Percentiles rank a stretch among this genome's conserved stretches.
Conservation (phyloP, 2,329 filamentous ascomycete genomes). For the Fusarium sp. region DNA sequence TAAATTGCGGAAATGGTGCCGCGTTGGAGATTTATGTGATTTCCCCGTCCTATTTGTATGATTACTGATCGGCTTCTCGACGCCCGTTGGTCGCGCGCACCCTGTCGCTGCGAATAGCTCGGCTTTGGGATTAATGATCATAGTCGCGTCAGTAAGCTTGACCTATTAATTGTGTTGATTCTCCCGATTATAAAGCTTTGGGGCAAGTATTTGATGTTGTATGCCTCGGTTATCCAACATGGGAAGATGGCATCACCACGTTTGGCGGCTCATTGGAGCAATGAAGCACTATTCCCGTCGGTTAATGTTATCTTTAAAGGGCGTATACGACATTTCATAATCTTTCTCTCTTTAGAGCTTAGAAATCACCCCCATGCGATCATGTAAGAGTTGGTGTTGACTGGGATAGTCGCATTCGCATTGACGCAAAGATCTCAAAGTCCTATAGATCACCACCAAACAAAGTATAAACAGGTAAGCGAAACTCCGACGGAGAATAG, state of each 20-base stretch:
- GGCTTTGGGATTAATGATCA: constrained; percentile 27
- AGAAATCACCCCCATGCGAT: not conserved
- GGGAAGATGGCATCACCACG: not conserved
- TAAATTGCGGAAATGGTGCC: not conserved
- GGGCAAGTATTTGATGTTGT: not conserved
- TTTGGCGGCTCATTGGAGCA: not conserved
- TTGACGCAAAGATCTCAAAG: not conserved
- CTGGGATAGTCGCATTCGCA: not conserved
- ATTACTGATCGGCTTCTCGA: constrained; percentile 28
- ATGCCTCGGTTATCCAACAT: not conserved
- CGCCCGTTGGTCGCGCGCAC: not conserved
- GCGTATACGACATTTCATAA: not conserved
- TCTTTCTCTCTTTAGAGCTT: not conserved
- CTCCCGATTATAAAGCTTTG: not conserved
- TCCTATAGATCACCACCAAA: not conserved
- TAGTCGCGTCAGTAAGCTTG: not conserved
- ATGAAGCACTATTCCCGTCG: not conserved
- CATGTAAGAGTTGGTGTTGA: not conserved
- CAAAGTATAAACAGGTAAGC: not conserved
- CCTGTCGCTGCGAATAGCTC: not conserved
- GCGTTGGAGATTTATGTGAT: not conserved
- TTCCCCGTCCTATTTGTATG: not conserved
- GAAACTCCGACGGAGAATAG: not conserved
- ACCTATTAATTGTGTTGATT: not conserved
- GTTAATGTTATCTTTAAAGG: not conserved